Base-by-base conservation (phyloP, 2,329 filamentous ascomycete genomes). In the Ilyonectria robusta region DNA sequence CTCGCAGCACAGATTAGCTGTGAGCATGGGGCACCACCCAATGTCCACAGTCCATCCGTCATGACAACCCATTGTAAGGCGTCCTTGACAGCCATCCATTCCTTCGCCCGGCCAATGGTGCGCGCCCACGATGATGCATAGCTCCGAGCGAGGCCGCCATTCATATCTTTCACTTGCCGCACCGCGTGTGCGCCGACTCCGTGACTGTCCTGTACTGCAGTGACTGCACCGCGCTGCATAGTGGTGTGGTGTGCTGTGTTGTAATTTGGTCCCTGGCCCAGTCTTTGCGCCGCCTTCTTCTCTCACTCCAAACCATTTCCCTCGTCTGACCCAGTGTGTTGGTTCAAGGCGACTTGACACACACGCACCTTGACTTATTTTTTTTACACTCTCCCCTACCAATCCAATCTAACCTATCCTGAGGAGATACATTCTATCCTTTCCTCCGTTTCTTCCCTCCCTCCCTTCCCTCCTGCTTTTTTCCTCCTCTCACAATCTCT, bases 391-490 rank as follows among this genome's bases (percentile, higher is more conserved):
- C 48, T 29, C 47, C 59, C 55, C 59, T 60, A 48, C 35, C 56
- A 65, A 55, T 50, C 60, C 50, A 62, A 59, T 53, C 62, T 56
- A 55, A 55, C 46, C 60, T 51, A 57, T 57, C 53, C 44, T 42
- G 40, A 51, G 44, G 37, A 54, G 31, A 66, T 44, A 26, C 46
- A 59, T 54, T 47, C 60, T 47, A n/a, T 29, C 23, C 46, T 53
- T 61, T 55, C 57, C 50, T 31, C 40, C 31, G 46, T 44, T 53
- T 33, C 62, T 42, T 44, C 42, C 47, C 44, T 31, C 50, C 57
- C 51, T 68, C 37, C 37, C 53, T 59, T 66, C 63, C 48, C 55
- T n/a, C 58, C 58, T 59, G 50, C 50, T 68, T 57, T 62, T 35
- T 53, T 60, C 48, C 17, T 35, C 26, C 61, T 46, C 55, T 57